phyloP scores from a whole-genome alignment of 202 grass and related monocot species.

The Brachypodium distachyon region DNA sequence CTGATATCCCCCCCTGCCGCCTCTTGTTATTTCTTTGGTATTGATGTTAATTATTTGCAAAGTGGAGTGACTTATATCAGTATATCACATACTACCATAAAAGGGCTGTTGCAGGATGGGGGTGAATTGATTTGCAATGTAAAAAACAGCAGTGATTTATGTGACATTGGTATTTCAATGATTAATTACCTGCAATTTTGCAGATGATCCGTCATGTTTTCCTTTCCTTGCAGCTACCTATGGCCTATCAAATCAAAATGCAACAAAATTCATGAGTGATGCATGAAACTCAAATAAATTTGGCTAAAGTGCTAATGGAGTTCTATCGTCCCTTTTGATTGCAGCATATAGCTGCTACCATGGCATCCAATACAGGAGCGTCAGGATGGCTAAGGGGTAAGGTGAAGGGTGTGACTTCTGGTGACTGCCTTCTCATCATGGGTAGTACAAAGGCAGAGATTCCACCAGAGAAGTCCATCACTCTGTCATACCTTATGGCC shows the following conservation, averaged over 20 bases:
- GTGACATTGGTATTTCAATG: neutral
- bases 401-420: slow-evolving; percentile 92
- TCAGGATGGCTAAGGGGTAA: slow-evolving; percentile 85
- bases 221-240: neutral
- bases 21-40: neutral
- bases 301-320: neutral
- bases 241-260: neutral
- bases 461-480: slow-evolving; percentile 85
- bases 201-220: neutral
- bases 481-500: slow-evolving; percentile 79
- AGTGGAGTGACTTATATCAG: too few species aligned
- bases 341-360: slow-evolving; percentile 46
- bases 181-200: too few species aligned
- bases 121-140: neutral
- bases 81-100: too few species aligned
- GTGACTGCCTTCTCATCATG: slow-evolving; percentile 87
- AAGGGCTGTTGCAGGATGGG: neutral
- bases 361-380: slow-evolving; percentile 56
- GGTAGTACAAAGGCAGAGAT: slow-evolving; percentile 64
- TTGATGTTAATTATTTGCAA: neutral
- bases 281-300: neutral
- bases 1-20: neutral
- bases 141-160: neutral
- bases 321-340: slow-evolving; percentile 23
- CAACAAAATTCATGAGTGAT: neutral